Evolutionary conservation across 2,329 filamentous ascomycete genomes (phyloP), one percentile per base, ranked within the genome.

Genomic region (Amphichorda felina): DNA sequence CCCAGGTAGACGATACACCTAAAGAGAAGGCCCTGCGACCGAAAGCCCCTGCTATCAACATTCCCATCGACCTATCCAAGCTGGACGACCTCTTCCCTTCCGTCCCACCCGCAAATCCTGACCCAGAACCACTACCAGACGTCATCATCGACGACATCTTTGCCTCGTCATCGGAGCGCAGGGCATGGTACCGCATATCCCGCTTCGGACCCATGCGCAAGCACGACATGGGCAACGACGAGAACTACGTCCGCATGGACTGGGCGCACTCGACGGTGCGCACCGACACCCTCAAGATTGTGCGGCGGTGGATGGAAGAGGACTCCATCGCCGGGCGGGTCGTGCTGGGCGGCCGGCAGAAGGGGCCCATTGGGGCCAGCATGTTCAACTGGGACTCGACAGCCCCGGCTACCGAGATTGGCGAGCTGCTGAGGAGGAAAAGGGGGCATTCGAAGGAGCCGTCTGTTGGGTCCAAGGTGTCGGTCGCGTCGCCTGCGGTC

Each of bases 251-350:
- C 14, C 64, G 69, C 8, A 62, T 77, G n/a, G 57, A 60, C 3
- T 82, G 77, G 76, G 42, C 48, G 4, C 55, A 60, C n/a, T 79
- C 75, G 0, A 53, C 62, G 6, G 54, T 75, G 2, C 71, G 71
- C 17, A 51, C 55, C 10, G 65, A 73, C 8, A 72, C 68, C 1
- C 61, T 75, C 39, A 64, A 68, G 38, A 72, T 74, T 28, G 75
- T 81, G 14, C 63, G 70, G 18, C 64, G 72, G 18, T 82, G 77
- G 77, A 75, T 79, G 64, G 72, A 78, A 44, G 70, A 79, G 44
- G 75, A 76, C 43, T 70, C 71, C 0, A 69, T 73, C 19, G 60
- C 68, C 2, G 70, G 72, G 2, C 64, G 66, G n/a, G 49, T 54
- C 6, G 50, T 56, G 17, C 46, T 57, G 3, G 57, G 60, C 1